Evolutionary conservation across 345 rosid species (phyloP).

Genomic region (Populus simonii): DNA sequence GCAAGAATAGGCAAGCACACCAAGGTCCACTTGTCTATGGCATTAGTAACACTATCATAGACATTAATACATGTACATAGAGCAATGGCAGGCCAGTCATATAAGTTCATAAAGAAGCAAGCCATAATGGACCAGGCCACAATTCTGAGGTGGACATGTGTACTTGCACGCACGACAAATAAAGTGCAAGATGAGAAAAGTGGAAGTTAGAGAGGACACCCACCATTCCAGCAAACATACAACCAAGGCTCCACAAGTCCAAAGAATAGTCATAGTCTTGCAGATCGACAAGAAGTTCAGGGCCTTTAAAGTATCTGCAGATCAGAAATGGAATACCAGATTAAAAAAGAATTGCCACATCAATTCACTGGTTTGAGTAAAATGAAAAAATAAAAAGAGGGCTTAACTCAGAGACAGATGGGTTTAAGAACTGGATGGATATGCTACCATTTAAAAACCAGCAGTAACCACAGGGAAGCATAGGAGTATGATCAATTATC

Average conservation of each 20-base stretch:
- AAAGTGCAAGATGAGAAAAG: background rate
- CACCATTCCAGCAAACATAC: conserved; percentile 99
- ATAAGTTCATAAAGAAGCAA: background rate
- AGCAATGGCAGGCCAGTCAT: background rate
- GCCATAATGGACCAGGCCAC: background rate
- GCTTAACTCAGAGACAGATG: background rate
- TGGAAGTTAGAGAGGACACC: conserved; percentile 15
- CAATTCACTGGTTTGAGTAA: background rate
- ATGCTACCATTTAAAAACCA: background rate
- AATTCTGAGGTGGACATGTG: background rate
- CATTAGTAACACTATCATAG: conserved; percentile 1
- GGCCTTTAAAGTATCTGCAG: conserved; percentile 94
- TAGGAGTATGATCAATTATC: background rate
- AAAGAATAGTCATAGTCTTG: conserved; percentile 97
- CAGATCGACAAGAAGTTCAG: conserved; percentile 96
- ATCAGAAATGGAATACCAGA: background rate
- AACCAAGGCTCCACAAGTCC: conserved; percentile 98
- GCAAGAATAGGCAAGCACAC: conserved; percentile 33
- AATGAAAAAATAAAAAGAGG: background rate
- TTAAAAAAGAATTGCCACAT: background rate
- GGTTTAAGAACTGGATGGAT: background rate
- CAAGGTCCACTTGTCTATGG: conserved; percentile 19
- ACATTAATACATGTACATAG: background rate
- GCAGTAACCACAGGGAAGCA: background rate
- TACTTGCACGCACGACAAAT: background rate